phyloP scores from a whole-genome alignment of 164 flowering plant species.

The Annona cherimola region DNA sequence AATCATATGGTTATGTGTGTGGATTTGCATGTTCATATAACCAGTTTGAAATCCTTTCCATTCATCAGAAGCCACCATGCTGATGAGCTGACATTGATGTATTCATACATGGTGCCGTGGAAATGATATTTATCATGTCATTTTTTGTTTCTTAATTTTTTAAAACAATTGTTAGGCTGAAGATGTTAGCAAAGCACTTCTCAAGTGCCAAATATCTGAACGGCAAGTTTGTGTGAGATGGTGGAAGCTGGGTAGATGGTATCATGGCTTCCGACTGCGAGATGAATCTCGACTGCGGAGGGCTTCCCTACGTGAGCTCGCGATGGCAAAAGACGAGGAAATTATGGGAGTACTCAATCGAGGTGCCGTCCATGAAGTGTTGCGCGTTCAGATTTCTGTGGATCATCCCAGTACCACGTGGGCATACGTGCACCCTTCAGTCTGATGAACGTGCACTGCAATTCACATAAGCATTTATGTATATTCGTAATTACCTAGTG shows the following conservation, averaged over 20 bases:
- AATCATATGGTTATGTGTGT: too few relatives aligned
- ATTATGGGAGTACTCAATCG: conserved; percentile 67
- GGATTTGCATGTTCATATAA: not conserved
- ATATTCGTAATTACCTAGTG: not conserved
- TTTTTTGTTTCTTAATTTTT: not conserved
- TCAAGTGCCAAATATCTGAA: conserved; percentile 42
- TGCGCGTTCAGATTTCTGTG: conserved; percentile 63
- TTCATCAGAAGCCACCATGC: not conserved
- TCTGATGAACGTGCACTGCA: not conserved
- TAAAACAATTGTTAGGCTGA: conserved; percentile 35
- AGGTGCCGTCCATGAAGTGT: conserved; percentile 78
- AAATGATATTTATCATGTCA: not conserved
- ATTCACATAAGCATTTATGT: not conserved
- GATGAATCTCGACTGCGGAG: conserved; percentile 51
- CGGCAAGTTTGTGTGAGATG: conserved; percentile 68
- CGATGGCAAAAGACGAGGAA: conserved; percentile 38
- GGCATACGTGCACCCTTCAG: conserved; percentile 16
- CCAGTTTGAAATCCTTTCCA: not conserved
- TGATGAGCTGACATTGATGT: not conserved
- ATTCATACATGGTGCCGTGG: not conserved
- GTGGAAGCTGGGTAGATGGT: conserved; percentile 94
- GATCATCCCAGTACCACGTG: conserved; percentile 32
- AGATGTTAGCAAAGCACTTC: conserved; percentile 40
- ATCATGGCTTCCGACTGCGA: conserved; percentile 61
- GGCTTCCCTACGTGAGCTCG: conserved; percentile 55